A percentile compares a stretch with the other conserved stretches of the same genome.
Conservation (phyloP, 768 basidiomycete genomes). For the Neoboletus subvelutipes region DNA sequence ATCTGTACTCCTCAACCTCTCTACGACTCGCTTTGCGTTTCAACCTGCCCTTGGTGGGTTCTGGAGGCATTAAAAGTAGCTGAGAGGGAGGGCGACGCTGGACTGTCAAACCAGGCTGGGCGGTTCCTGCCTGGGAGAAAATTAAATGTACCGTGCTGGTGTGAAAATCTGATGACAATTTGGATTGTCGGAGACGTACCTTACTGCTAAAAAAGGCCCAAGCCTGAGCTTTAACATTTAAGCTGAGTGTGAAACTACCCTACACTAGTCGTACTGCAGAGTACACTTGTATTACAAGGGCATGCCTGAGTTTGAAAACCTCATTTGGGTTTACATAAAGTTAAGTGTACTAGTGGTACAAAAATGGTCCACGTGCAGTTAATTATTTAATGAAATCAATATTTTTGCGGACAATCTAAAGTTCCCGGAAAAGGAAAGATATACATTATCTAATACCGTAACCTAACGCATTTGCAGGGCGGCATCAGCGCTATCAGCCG, state of each 20-base stretch:
- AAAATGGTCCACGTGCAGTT: too few species aligned
- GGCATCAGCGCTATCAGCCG: background rate
- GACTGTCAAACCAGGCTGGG: conserved; percentile 9
- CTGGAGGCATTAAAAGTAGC: conserved; percentile 49
- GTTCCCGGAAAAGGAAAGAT: background rate
- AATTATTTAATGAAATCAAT: background rate
- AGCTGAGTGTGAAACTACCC: background rate
- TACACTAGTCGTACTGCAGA: too few species aligned
- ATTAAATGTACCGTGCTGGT: conserved; percentile 27
- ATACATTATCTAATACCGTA: background rate
- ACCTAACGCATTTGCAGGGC: background rate
- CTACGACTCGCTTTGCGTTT: conserved; percentile 50
- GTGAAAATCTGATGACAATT: conserved; percentile 27
- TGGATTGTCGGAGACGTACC: conserved; percentile 8
- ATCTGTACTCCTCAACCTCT: conserved; percentile 49
- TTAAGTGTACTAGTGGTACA: background rate
- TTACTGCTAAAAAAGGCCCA: background rate
- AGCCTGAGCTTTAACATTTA: background rate
- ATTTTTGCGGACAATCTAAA: background rate
- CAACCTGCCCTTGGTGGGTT: conserved; percentile 49
- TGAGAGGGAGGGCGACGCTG: conserved; percentile 8
- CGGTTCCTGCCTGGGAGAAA: conserved; percentile 25
- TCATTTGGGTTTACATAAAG: background rate
- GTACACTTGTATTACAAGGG: too few species aligned
- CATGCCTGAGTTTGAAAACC: background rate